phyloP scores from a whole-genome alignment of 257 asterid species.

The Solanum neorickii region DNA sequence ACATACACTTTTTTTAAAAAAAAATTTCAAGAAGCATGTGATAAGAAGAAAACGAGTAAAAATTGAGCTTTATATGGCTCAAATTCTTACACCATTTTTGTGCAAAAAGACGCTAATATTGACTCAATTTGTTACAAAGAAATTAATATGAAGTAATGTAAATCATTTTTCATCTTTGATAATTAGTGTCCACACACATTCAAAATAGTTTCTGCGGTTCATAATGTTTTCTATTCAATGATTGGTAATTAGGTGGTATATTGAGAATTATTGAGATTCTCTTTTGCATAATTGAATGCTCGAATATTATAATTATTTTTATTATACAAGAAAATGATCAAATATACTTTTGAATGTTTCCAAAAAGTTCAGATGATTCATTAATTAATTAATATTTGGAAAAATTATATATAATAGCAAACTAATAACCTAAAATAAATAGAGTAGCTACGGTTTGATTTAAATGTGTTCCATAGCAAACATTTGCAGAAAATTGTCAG shows the following conservation, averaged over 20 bases:
- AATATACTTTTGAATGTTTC: background rate
- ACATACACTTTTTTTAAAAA: background rate
- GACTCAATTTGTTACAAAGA: background rate
- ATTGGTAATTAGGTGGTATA: background rate
- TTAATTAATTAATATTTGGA: no score
- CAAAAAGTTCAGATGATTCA: no score
- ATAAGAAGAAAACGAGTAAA: background rate
- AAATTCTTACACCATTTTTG: background rate
- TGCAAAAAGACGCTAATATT: background rate
- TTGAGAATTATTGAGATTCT: background rate
- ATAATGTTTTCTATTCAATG: background rate
- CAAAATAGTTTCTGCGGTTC: background rate
- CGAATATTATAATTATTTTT: background rate
- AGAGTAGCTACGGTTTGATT: no score
- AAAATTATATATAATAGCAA: no score
- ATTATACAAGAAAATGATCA: background rate
- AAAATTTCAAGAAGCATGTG: background rate
- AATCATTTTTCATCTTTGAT: background rate
- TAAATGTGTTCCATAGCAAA: no score
- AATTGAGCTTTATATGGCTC: background rate
- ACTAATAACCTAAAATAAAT: no score
- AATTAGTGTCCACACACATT: background rate
- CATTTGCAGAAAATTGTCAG: no score
- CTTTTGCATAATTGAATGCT: background rate
- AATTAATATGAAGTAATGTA: background rate